These are phyloP conservation scores for Phytopythium kandeliae DNA, from an alignment of 352 stramenopile genomes.

Conservation along the genomic window DNA sequence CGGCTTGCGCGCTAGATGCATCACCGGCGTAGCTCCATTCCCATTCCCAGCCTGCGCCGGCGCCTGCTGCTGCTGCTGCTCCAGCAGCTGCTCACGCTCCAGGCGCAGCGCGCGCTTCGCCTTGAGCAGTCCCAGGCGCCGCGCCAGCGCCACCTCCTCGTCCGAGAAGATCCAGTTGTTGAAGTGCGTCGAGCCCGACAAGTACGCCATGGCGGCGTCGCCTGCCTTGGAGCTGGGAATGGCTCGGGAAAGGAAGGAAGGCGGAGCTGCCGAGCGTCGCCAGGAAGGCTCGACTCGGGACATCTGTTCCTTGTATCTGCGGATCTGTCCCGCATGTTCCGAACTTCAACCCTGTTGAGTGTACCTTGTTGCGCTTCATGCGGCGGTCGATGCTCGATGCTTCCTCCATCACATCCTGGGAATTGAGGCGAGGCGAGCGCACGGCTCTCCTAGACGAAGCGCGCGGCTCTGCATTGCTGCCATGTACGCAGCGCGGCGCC, in stretches of 20 bases:
- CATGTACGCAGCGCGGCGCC: conserved; percentile 11
- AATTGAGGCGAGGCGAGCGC: too few species aligned
- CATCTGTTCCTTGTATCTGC: background rate
- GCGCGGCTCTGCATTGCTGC: background rate
- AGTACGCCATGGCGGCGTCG: conserved; percentile 57
- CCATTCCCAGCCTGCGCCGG: too few species aligned
- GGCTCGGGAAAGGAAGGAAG: background rate
- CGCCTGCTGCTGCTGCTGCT: conserved; percentile 18
- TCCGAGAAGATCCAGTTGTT: conserved; percentile 85
- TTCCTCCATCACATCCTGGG: too few species aligned
- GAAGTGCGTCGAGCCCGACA: conserved; percentile 81
- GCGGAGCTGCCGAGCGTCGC: too few species aligned
- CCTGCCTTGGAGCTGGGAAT: background rate
- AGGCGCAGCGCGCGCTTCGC: conserved; percentile 47
- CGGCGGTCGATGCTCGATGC: too few species aligned
- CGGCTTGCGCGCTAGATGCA: conserved; percentile 40
- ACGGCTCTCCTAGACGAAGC: background rate
- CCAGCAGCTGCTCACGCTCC: conserved; percentile 40
- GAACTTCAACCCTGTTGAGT: background rate
- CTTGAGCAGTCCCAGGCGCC: conserved; percentile 63
- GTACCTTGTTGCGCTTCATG: too few species aligned
- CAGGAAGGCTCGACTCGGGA: too few species aligned
- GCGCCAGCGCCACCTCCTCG: conserved; percentile 52
- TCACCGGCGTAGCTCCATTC: conserved; percentile 1
- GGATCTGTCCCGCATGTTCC: background rate